phyloP scores from a whole-genome alignment of 192 early-diverging fungal genomes.

The Piromyces sp. region DNA sequence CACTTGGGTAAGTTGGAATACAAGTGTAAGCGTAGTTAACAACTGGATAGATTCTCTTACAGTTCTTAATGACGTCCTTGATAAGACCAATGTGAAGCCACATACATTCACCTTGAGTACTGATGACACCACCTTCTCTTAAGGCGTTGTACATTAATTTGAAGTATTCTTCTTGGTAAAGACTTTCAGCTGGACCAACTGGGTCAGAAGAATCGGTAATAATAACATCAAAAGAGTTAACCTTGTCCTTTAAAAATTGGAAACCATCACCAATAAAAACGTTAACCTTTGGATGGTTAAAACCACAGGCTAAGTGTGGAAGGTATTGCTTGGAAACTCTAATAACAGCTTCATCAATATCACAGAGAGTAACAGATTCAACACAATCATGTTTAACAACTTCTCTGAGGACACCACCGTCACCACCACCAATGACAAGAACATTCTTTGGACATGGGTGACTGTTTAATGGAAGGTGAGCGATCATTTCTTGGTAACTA shows the following conservation, averaged over 20 bases:
- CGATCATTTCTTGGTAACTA: constrained; percentile 99
- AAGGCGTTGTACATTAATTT: constrained; percentile 83
- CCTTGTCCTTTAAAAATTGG: constrained; percentile 74
- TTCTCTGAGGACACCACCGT: constrained; percentile 97
- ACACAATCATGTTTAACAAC: constrained; percentile 90
- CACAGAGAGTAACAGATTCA: constrained; percentile 80
- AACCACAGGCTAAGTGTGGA: constrained; percentile 82
- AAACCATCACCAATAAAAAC: constrained; percentile 94
- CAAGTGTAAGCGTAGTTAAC: constrained; percentile 87
- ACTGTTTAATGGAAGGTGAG: constrained; percentile 80
- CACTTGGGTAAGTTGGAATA: constrained; percentile 94
- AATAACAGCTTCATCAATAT: constrained; percentile 93
- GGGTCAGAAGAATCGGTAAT: constrained; percentile 98
- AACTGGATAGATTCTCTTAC: constrained; percentile 65
- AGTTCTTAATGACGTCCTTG: constrained; percentile 68
- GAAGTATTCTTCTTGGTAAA: constrained; percentile 86
- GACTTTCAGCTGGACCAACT: constrained; percentile 85
- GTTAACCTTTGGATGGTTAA: constrained; percentile 84
- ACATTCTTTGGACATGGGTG: constrained; percentile 92
- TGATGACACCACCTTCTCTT: constrained; percentile 75
- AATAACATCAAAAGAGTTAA: constrained; percentile 83
- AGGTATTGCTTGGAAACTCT: constrained; percentile 84
- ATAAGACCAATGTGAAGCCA: constrained; percentile 92
- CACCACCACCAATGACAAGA: constrained; percentile 96
- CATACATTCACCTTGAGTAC: constrained; percentile 97